Evolutionary conservation across 257 asterid genomes (phyloP), one percentile per base, ranked within the genome.

Genomic region (Rauvolfia tetraphylla): DNA sequence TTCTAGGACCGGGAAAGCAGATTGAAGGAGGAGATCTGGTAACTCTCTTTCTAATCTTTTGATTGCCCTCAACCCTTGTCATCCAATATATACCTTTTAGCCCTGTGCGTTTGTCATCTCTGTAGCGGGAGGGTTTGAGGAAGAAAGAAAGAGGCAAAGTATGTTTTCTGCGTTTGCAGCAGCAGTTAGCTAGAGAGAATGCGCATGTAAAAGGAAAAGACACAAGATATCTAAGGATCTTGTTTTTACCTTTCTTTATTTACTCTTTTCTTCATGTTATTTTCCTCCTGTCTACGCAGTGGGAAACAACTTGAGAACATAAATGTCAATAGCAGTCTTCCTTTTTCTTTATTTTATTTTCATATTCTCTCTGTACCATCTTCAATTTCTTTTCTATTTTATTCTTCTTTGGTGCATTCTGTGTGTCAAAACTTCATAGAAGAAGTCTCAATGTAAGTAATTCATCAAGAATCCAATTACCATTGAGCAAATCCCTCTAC

Each of bases 301-400:
- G 91, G 95, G 92, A 91, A 85, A 91, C 89, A 79, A 81, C 92
- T 86, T 79, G 62, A 83, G 88, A 81, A 79, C 87, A 84, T 76
- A 86, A 82, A 87, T 87, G 92, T 85, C 82, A 81, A 84, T 71
- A 73, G 34, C 67, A 81, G 53, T 74, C 34, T 20, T 38, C 46
- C 31, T 27, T 25, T 71, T 54, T 23, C 36, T 44, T 10, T 44
- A 17, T 73, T 56, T 48, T 46, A 51, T 69, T 46, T 59, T 18
- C 41, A 62, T 54, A 29, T 41, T 44, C 25, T 49, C n/a, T 33
- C 14, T 63, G 59, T 33, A 69, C 59, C 68, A 25, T 34, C 69
- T n/a, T n/a, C 77, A 42, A 42, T 41, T 2, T 20, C 22, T 22
- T 22, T 22, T 29, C 18, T 29, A 25, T 59, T 61, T 33, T 29